A percentile compares a stretch with the other conserved stretches of the same genome.
phyloP scores from a whole-genome alignment of 1,284 basidiomycete genomes.

The Stereum hirsutum region DNA sequence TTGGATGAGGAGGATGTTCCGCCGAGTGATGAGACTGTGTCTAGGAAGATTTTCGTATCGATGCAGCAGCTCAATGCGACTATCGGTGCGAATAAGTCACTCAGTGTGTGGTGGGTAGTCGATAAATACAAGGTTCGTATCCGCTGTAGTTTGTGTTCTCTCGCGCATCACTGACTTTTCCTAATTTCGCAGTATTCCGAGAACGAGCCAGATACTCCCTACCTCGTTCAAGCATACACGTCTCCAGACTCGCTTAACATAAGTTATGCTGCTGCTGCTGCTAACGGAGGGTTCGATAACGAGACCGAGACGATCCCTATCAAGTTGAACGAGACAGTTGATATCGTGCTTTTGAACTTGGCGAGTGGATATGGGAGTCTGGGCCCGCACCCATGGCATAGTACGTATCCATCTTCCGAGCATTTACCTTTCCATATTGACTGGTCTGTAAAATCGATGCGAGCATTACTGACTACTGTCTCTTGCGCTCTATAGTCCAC shows the following conservation, averaged over 20 bases:
- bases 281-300: background rate
- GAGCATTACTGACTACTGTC: background rate
- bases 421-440: background rate
- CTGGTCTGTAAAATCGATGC: background rate
- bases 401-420: no score
- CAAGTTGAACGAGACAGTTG: background rate
- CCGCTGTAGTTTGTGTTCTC: background rate
- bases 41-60: background rate
- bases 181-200: background rate
- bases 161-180: background rate
- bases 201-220: background rate
- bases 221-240: slow-evolving; percentile 1
- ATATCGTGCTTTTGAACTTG: background rate
- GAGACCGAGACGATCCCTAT: background rate
- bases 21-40: background rate
- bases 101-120: background rate
- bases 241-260: background rate
- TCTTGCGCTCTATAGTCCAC: background rate
- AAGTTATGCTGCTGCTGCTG: background rate
- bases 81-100: background rate
- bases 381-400: background rate
- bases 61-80: background rate
- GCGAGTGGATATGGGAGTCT: background rate
- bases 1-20: background rate
- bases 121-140: background rate